Evolutionary conservation across 441 rosid species (phyloP), one percentile per base, ranked within the genome.

Genomic region (Syzygium syzygioides): DNA sequence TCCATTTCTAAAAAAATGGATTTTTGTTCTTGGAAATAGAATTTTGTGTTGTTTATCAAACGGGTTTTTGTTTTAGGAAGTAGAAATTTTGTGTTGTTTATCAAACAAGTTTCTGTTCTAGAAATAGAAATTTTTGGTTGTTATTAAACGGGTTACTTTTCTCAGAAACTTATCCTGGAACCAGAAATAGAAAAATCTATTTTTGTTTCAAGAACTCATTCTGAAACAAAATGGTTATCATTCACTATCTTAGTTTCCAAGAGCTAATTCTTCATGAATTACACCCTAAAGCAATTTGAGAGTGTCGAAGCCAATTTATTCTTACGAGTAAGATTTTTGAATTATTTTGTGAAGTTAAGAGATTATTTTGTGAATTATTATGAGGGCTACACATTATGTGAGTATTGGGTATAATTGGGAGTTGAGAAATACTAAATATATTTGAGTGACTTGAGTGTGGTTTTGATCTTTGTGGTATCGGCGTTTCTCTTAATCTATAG

Each of bases 401-500:
- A 68, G 45, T 41, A 34, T 68, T 34, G 48, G 71, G 45, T 68
- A 8, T 68, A 34, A 19, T 19, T 34, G 26, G 7, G 3, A 68
- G 14, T 0, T 34, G 1, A 0, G 25, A 34, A 68, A 34, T 5
- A 34, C 15, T 19, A 0, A 34, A 4, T 34, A 12, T 68, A 20
- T 32, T 68, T 34, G 0, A 34, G 48, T 3, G 26, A 68, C 6
- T 68, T 2, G 1, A 34, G 14, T 34, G 14, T 1, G 8, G 1
- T 68, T 19, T 32, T 20, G 37, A 19, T 68, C 25, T 68, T 8
- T 4, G 1, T 5, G 19, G 7, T 34, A 68, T 34, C 14, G 1
- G 7, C 7, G 7, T 41, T 41, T 41, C 45, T 3, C 7, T 20
- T 68, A 45, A 19, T 68, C 14, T 19, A 34, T 68, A 9, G 26